Evolutionary conservation across 495 filamentous ascomycete species (phyloP), one percentile per base, ranked within the genome.

Genomic region (Xylaria curta): DNA sequence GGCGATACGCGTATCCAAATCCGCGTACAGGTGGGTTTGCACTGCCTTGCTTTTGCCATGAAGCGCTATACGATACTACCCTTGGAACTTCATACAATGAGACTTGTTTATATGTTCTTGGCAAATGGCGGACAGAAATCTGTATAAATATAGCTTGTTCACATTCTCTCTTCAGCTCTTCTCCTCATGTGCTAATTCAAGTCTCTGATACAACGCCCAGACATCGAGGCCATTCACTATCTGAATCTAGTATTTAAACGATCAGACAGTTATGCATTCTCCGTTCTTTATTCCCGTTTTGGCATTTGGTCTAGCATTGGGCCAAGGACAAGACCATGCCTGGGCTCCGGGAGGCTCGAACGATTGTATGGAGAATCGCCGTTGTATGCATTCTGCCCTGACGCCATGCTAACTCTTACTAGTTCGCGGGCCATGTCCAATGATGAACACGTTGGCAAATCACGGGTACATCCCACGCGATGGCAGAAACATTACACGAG

Each of bases 351-450:
- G 28, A 7, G n/a, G 54, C 13, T 28, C 28, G 26, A 36, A 15
- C 4, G 54, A 59, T 9, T 59, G 54, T 59, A 59, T 10, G 38
- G 12, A 13, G 1, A 42, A 13, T 42, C 10, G 28, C 31, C 54
- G 4, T 58, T 58, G 4, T 9, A 9, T 36, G 0, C 19, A 36
- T 59, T 13, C 31, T 12, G 0, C 31, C 8, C 7, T 3, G n/a
- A 59, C 28, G 28, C 26, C 28, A 33, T 4, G 21, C 54, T 74
- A 63, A 72, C 58, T 36, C 53, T 42, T 15, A n/a, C 47, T 59
- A 82, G 81, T 76, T 24, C 77, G 81, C 3, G 78, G 74, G 26
- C 81, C 81, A 38, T 82, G 81, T 33, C 80, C 81, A 0, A 81
- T 82, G 79, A 60, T 81, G 21, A 82, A 82, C 59, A 80, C 77